Evolutionary conservation across 139 green algal genomes (phyloP), one percentile per base, ranked within the genome.

Genomic region (Asterochloris sp.): DNA sequence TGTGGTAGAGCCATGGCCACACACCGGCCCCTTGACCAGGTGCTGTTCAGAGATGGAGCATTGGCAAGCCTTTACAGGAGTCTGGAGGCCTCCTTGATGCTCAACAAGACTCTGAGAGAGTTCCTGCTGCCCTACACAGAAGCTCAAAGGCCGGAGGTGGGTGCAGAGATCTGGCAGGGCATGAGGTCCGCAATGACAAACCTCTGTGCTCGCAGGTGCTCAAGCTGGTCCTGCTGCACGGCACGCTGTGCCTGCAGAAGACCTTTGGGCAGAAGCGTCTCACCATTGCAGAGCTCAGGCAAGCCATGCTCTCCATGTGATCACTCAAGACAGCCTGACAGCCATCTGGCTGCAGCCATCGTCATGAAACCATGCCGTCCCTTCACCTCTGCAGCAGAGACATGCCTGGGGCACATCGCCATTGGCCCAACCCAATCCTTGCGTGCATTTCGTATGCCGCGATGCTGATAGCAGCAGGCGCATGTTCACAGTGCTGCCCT

Each of bases 201-300:
- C 6, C 2, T 54, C 4, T 54, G 38, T 73, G 66, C 21, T 24
- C 8, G 66, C 21, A 21, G 19, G 66, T 73, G 21, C 19, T 62
- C 8, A 82, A 74, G 26, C 78, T 82, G 68, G 78, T 66, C 12
- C 62, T 82, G 66, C 16, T 82, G 4, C 23, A 82, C n/a, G 78
- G 78, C 63, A 63, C 73, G 0, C 63, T 47, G n/a, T 82, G 78
- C 78, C 26, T 82, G 78, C 78, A 28, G 8, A 74, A 74, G 54
- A 82, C 61, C 78, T 74, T 82, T 82, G 78, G 78, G 13, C 68
- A 82, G 14, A 73, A 74, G 23, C n/a, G 6, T 13, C 78, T 74
- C 16, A 82, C n/a, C 64, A 23, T 82, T n/a, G 62, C 61, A 27
- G 62, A 82, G 27, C 78, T 82, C n/a, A 73, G 21, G 62, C 17